These are phyloP conservation scores for Tephrocybe rancida DNA, from an alignment of 768 basidiomycete genomes.

Conservation along the genomic window DNA sequence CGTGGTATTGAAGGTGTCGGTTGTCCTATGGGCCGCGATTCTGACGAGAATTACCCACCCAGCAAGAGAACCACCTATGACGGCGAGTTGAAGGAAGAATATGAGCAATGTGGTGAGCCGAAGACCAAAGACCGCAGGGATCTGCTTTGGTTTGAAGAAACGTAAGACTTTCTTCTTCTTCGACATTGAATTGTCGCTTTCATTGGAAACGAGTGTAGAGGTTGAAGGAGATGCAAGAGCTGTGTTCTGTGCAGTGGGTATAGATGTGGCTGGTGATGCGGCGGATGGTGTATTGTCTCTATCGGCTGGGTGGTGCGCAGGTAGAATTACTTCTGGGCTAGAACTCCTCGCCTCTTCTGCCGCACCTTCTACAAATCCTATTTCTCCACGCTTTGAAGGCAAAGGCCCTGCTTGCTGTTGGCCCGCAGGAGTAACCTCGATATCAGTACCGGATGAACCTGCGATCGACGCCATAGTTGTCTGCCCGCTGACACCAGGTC, in stretches of 20 bases:
- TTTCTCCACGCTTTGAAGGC: constrained; percentile 66
- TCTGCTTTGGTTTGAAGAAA: constrained; percentile 41
- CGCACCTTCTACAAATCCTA: constrained; percentile 55
- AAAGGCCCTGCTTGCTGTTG: constrained; percentile 59
- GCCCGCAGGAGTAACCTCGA: constrained; percentile 23
- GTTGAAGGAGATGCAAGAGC: constrained; percentile 20
- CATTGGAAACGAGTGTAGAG: constrained; percentile 16
- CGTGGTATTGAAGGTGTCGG: constrained; percentile 22
- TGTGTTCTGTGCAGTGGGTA: constrained; percentile 12
- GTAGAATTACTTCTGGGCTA: constrained; percentile 31
- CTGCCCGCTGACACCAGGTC: constrained; percentile 19
- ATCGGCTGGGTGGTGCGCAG: constrained; percentile 52
- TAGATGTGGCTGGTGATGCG: constrained; percentile 15
- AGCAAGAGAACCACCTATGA: constrained; percentile 49
- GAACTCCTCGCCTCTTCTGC: constrained; percentile 22
- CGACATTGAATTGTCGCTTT: constrained; percentile 22
- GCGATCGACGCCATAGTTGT: constrained; percentile 30
- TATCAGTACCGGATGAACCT: constrained; percentile 17
- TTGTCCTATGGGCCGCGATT: constrained; percentile 12
- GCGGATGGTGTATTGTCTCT: constrained; percentile 25
- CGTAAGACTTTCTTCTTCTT: constrained; percentile 36
- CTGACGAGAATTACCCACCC: constrained; percentile 54
- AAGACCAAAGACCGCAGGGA: constrained; percentile 44
- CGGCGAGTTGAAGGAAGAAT: constrained; percentile 40
- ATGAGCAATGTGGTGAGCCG: constrained; percentile 43